Conservation (phyloP, 768 basidiomycete species). For the Tylopilus sp. region DNA sequence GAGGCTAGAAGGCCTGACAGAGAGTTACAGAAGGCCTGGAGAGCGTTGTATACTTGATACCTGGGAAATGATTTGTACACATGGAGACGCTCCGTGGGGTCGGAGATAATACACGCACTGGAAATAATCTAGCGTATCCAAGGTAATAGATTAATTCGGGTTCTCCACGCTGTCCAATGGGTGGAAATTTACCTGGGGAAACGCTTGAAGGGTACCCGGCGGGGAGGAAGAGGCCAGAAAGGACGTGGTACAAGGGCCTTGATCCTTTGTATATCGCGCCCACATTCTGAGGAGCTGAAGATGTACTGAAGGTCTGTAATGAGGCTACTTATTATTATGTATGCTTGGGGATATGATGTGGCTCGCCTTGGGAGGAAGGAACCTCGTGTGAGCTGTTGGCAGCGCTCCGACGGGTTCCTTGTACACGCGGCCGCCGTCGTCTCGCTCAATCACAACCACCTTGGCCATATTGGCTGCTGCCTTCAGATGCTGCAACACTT, state of each 20-base stretch:
- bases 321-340: constrained; percentile 4
- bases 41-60: constrained; percentile 62
- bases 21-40: constrained; percentile 71
- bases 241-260: constrained; percentile 11
- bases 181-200: constrained; percentile 45
- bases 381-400: not conserved
- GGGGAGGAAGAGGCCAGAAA: constrained; percentile 49
- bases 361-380: constrained; percentile 16
- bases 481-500: not conserved
- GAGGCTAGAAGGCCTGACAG: constrained; percentile 61
- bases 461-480: not conserved
- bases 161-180: not conserved
- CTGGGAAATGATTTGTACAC: constrained; percentile 31
- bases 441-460: constrained; percentile 19
- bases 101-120: constrained; percentile 34
- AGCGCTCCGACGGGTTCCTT: constrained; percentile 13
- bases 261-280: not conserved
- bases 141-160: not conserved
- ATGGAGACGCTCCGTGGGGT: not conserved
- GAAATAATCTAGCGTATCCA: constrained; percentile 45
- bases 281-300: not conserved
- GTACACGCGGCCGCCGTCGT: constrained; percentile 19
- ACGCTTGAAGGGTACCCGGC: constrained; percentile 61
- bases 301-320: not conserved
- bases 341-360: not conserved